Conservation (phyloP, 2,329 filamentous ascomycete genomes). For the Beauveria asiatica region DNA sequence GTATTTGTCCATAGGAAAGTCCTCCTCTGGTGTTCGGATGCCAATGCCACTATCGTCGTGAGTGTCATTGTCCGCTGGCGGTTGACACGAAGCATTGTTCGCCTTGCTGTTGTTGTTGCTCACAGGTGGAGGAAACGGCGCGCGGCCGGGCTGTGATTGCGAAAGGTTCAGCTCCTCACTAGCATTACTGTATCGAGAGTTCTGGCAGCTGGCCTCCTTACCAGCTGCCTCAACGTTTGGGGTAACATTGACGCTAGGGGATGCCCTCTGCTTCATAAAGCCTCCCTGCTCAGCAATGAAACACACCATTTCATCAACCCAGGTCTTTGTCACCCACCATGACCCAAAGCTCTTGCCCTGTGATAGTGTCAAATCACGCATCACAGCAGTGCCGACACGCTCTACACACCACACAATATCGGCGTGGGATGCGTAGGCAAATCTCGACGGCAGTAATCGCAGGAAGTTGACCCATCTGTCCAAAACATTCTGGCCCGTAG, state of each 20-base stretch:
- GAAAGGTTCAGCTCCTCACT: conserved; percentile 39
- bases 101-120: conserved; percentile 26
- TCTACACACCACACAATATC: conserved; percentile 72
- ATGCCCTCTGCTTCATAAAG: conserved; percentile 58
- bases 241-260: conserved; percentile 21
- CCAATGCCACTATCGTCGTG: conserved; percentile 71
- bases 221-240: conserved; percentile 26
- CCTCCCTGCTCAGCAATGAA: conserved; percentile 87
- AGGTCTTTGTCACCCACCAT: conserved; percentile 94
- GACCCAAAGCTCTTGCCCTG: conserved; percentile 76
- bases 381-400: conserved; percentile 64
- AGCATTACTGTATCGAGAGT: conserved; percentile 34
- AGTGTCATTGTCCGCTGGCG: conserved; percentile 33
- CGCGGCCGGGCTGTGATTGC: conserved; percentile 40
- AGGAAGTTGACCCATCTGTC: conserved; percentile 74
- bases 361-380: conserved; percentile 72
- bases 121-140: conserved; percentile 39
- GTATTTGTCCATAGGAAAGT: conserved; percentile 54
- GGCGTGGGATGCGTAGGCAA: conserved; percentile 63
- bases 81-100: conserved; percentile 10
- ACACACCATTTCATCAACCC: conserved; percentile 87
- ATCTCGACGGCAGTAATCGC: conserved; percentile 57
- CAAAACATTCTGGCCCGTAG: conserved; percentile 55
- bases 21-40: conserved; percentile 58
- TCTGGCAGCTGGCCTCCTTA: conserved; percentile 27